Base-by-base conservation (phyloP, 495 filamentous ascomycete species). In the Penicillium paradoxum region DNA sequence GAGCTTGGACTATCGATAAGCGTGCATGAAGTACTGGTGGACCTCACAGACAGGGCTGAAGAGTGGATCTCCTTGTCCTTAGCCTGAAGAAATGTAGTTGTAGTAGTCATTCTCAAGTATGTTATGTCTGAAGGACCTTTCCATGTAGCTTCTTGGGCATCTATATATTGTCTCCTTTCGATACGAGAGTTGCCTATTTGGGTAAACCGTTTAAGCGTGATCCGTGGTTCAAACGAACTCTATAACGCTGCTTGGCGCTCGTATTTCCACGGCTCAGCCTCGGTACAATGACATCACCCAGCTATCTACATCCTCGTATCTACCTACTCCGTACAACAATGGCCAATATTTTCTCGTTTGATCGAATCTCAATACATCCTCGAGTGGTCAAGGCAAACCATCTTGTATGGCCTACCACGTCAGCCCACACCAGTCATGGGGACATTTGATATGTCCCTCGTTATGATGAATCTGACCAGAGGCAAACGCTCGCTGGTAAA, bases 101-200 rank as follows among this genome's bases (percentile, higher is more conserved):
- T 46, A 25, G 38, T 53, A 27, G 45, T 47, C 32, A 49, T 38
- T 49, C 4, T 19, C 21, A 6, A 18, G n/a, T 11, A 6, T n/a
- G 25, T 27, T 43, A 7, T 7, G 14, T 43, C 8, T 43, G 22
- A 8, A 43, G 17, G 21, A 8, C 14, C n/a, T 15, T 29, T 27
- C 22, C 15, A 4, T 25, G 21, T 14, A 47, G 10, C 6, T 29
- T 18, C 21, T 14, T 15, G 2, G 14, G 14, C 14, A 17, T 42
- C 27, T 53, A 34, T 45, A 51, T 40, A 41, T 29, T 15, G n/a
- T 22, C 15, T 21, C 15, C 10, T 11, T 43, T 6, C 18, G 27
- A 64, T 64, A 64, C 61, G 58, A 62, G 47, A 56, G 10, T 62
- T 62, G 46, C 58, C 61, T 61, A 42, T 25, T 64, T 41, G 49